A percentile compares a stretch with the other conserved stretches of the same genome.
phyloP scores from a whole-genome alignment of 2,329 filamentous ascomycete genomes.

The Cadophora sp. region DNA sequence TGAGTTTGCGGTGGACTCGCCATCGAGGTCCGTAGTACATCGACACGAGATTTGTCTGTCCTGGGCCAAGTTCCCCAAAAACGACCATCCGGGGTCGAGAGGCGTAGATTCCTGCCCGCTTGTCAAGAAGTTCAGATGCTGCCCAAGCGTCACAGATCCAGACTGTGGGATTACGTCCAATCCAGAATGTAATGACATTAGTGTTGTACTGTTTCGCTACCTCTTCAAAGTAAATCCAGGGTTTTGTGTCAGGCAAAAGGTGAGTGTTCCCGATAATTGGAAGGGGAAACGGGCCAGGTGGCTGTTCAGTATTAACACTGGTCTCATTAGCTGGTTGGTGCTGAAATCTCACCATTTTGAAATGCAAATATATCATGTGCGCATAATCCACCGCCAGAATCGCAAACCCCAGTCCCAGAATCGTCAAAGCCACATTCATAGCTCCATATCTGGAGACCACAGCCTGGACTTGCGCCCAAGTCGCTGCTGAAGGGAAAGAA shows the following conservation, averaged over 20 bases:
- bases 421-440: conserved; percentile 15
- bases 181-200: conserved; percentile 37
- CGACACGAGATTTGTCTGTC: conserved; percentile 33
- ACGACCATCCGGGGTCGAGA: conserved; percentile 35
- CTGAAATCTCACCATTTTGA: conserved; percentile 26
- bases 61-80: conserved; percentile 33
- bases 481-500: conserved; percentile 25
- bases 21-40: conserved; percentile 36
- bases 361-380: conserved; percentile 33
- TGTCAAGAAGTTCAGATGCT: conserved; percentile 34
- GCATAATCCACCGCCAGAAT: conserved; percentile 30
- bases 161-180: conserved; percentile 32
- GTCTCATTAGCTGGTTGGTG: not conserved
- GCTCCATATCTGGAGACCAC: conserved; percentile 22
- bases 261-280: conserved; percentile 36
- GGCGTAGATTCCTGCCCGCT: conserved; percentile 33
- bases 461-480: conserved; percentile 30
- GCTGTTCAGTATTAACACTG: conserved; percentile 23
- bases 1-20: conserved; percentile 36
- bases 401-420: conserved; percentile 16
- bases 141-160: conserved; percentile 35
- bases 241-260: conserved; percentile 31
- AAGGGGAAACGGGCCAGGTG: conserved; percentile 33
- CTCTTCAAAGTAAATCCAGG: conserved; percentile 36
- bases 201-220: conserved; percentile 32